These are phyloP conservation scores for Debaryomycetaceae sp. DNA, from an alignment of 1,139 yeast species.

Conservation along the genomic window DNA sequence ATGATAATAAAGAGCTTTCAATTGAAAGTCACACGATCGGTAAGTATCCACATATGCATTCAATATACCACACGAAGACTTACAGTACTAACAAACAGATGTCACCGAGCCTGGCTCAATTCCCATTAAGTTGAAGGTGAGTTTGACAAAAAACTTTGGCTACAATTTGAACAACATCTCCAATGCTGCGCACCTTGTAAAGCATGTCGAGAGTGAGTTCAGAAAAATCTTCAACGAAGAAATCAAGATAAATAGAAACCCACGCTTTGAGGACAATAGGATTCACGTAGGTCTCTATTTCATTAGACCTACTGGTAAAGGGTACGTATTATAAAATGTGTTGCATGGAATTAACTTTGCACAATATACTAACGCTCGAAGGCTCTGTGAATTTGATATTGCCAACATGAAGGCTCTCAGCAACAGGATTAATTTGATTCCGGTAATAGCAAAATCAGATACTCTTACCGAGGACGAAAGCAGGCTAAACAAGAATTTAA, in stretches of 20 bases:
- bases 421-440: constrained; percentile 52
- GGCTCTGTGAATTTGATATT: constrained; percentile 40
- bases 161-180: constrained; percentile 32
- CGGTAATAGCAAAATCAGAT: constrained; percentile 59
- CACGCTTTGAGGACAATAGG: constrained; percentile 52
- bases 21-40: constrained; percentile 14
- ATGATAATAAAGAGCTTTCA: constrained; percentile 6
- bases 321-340: constrained; percentile 16
- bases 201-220: constrained; percentile 55
- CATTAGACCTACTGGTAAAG: constrained; percentile 55
- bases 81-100: constrained; percentile 9
- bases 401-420: constrained; percentile 49
- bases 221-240: constrained; percentile 58
- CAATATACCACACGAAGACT: not conserved
- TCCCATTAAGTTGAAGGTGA: constrained; percentile 25
- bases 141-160: constrained; percentile 27
- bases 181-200: constrained; percentile 28
- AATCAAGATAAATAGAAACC: constrained; percentile 54
- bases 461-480: constrained; percentile 49
- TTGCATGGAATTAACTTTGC: not conserved
- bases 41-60: constrained; percentile 5
- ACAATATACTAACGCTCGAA: constrained; percentile 10
- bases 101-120: constrained; percentile 13
- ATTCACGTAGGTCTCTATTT: constrained; percentile 65
- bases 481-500: constrained; percentile 36